Evolutionary conservation across 139 green algal genomes (phyloP).

Genomic region (Tetratostichococcus sp.): DNA sequence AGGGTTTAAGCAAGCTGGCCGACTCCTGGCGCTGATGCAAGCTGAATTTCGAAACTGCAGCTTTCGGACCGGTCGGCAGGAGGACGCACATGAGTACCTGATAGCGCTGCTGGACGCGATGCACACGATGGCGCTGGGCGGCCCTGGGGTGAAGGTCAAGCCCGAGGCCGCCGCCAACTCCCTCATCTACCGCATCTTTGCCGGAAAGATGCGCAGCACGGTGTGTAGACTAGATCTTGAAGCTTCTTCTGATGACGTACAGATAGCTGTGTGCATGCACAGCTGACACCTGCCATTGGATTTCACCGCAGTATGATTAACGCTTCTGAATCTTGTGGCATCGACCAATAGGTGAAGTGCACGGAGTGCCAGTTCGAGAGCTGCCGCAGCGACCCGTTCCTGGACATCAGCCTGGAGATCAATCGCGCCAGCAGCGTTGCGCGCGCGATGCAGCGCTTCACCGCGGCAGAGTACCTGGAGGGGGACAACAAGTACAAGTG

Average conservation of each 20-base stretch:
- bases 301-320: too few relatives aligned
- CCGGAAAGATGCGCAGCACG: conserved; percentile 77
- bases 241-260: neutral
- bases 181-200: conserved; percentile 90
- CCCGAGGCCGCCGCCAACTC: conserved; percentile 61
- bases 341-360: conserved; percentile 71
- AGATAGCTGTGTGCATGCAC: too few relatives aligned
- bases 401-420: conserved; percentile 91
- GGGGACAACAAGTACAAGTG: conserved; percentile 89
- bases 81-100: conserved; percentile 90
- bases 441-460: conserved; percentile 68
- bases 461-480: conserved; percentile 54
- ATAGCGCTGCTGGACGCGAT: conserved; percentile 85
- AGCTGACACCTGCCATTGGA: too few relatives aligned
- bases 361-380: conserved; percentile 71
- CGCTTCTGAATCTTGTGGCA: neutral
- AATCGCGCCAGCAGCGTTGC: conserved; percentile 48
- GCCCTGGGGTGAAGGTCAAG: conserved; percentile 50
- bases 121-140: conserved; percentile 65
- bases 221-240: conserved; percentile 24
- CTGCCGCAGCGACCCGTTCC: conserved; percentile 84
- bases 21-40: too few relatives aligned
- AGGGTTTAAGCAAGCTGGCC: too few relatives aligned
- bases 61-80: conserved; percentile 80
- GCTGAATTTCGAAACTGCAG: too few relatives aligned